A percentile compares a stretch with the other conserved stretches of the same genome.
phyloP scores from a whole-genome alignment of 345 rosid genomes.

The Hypericum androsaemum region DNA sequence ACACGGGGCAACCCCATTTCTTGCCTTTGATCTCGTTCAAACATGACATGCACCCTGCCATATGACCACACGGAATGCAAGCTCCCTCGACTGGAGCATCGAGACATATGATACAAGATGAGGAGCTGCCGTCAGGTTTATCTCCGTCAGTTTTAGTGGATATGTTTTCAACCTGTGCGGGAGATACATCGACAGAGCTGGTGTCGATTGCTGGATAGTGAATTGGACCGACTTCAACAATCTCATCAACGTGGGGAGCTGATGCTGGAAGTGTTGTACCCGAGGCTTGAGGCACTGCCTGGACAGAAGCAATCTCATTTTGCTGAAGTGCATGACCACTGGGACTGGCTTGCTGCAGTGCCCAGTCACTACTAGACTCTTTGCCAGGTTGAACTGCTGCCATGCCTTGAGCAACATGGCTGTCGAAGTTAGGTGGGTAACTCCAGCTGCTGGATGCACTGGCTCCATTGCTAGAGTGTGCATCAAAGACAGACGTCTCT shows the following conservation, averaged over 20 bases:
- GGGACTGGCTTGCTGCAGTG: constrained; percentile 12
- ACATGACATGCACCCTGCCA: constrained; percentile 93
- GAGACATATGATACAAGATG: constrained; percentile 66
- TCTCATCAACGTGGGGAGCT: constrained; percentile 38
- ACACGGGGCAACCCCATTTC: constrained; percentile 91
- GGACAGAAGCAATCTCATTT: constrained; percentile 11
- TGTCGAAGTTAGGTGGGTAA: constrained; percentile 11
- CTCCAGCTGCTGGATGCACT: constrained; percentile 37
- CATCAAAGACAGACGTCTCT: constrained; percentile 25
- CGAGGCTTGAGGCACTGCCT: constrained; percentile 13
- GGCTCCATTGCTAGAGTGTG: constrained; percentile 26
- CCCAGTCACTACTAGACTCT: constrained; percentile 18
- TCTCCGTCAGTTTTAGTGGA: constrained; percentile 19
- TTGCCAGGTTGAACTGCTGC: constrained; percentile 23
- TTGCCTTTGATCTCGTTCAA: constrained; percentile 70
- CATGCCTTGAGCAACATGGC: constrained; percentile 13
- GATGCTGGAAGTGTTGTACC: constrained; percentile 45
- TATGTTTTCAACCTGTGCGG: constrained; percentile 20
- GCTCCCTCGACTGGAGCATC: constrained; percentile 94
- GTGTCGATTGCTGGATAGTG: constrained; percentile 72
- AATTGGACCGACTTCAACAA: constrained; percentile 51
- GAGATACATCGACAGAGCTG: constrained; percentile 39
- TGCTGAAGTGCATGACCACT: constrained; percentile 16
- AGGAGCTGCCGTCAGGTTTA: constrained; percentile 37
- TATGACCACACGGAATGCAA: constrained; percentile 98